These are phyloP conservation scores for Globisporangium spinosum DNA, from an alignment of 352 stramenopile species.

Conservation along the genomic window DNA sequence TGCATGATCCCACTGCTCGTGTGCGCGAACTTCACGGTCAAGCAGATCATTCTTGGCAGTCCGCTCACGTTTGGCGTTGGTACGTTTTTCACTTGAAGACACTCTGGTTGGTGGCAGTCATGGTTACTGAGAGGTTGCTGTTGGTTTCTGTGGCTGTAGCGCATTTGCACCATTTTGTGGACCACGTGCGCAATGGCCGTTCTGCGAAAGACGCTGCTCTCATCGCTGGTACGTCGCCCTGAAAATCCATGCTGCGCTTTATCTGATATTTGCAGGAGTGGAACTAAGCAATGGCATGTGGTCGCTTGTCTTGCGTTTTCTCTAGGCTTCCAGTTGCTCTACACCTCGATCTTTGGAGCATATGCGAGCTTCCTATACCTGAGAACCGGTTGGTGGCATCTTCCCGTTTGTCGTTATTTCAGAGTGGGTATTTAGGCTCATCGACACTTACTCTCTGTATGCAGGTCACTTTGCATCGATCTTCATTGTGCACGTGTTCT, in stretches of 20 bases:
- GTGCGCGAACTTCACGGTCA: conserved; percentile 66
- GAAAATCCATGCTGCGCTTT: too few species aligned
- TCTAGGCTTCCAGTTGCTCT: conserved; percentile 91
- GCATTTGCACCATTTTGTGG: conserved; percentile 85
- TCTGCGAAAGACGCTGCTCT: conserved; percentile 65
- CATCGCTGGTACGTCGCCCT: conserved; percentile 58
- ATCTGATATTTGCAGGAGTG: too few species aligned
- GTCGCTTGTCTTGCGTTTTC: neutral
- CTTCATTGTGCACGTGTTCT: conserved; percentile 91
- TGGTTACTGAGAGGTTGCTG: neutral
- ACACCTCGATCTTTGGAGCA: conserved; percentile 94
- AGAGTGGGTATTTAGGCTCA: neutral
- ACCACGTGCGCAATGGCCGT: conserved; percentile 68
- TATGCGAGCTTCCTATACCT: conserved; percentile 94
- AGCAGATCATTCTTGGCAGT: conserved; percentile 82
- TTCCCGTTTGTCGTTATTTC: neutral
- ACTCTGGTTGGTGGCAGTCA: neutral
- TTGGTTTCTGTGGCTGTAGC: conserved; percentile 34
- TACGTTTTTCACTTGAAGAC: conserved; percentile 27
- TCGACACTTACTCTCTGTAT: conserved; percentile 1
- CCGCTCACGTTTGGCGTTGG: conserved; percentile 94
- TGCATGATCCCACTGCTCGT: conserved; percentile 92
- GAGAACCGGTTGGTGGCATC: conserved; percentile 58
- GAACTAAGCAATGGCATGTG: neutral
- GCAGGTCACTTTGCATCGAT: conserved; percentile 86